Percentiles rank a stretch among this genome's conserved stretches.
Conservation (phyloP, 306 rosid species). For the Cicer yamashitae region DNA sequence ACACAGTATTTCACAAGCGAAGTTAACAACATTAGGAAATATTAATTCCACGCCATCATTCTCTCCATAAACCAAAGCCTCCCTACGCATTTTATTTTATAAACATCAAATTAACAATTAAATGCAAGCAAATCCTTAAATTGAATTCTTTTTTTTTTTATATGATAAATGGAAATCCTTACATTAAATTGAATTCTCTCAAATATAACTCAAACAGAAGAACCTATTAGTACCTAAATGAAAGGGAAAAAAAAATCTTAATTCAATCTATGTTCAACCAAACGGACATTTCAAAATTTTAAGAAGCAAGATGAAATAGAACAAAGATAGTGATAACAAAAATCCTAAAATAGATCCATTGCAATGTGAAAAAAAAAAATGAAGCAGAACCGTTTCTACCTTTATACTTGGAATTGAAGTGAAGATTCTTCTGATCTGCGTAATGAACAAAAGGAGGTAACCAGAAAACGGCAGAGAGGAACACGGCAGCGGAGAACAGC, state of each 20-base stretch:
- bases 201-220: not conserved
- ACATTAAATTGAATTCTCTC: not conserved
- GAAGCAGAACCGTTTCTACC: slow-evolving; percentile 46
- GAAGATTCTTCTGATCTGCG: slow-evolving; percentile 67
- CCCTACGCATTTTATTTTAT: not conserved
- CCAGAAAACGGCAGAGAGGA: slow-evolving; percentile 87
- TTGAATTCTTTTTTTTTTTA: too few relatives aligned
- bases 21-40: slow-evolving; percentile 19
- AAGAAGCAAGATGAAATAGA: not conserved
- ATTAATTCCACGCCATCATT: slow-evolving; percentile 16
- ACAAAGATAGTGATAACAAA: not conserved
- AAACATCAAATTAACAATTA: not conserved
- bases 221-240: not conserved
- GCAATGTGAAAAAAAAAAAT: not conserved
- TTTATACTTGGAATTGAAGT: slow-evolving; percentile 59
- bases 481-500: slow-evolving; percentile 63
- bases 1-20: not conserved
- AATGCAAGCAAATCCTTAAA: not conserved
- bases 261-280: not conserved
- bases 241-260: not conserved
- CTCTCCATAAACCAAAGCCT: not conserved
- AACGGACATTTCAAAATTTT: not conserved
- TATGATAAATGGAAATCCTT: too few relatives aligned
- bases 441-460: slow-evolving; percentile 71
- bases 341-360: slow-evolving; percentile 50